Evolutionary conservation across 148 eudicot genomes (phyloP), one percentile per base, ranked within the genome.

Genomic region (Amaranthus palmeri): DNA sequence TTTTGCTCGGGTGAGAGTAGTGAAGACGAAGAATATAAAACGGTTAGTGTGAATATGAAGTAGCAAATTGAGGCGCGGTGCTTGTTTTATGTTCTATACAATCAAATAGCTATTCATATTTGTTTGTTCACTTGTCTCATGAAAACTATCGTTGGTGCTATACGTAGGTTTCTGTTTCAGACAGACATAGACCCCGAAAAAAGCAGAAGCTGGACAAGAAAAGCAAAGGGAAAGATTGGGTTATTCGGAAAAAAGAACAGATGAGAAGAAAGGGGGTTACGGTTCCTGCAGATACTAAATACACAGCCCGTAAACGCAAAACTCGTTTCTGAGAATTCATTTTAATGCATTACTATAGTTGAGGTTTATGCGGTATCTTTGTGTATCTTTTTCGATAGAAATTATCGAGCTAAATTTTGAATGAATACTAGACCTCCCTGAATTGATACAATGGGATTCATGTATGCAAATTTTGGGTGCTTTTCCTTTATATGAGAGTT

Each of bases 301-400:
- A 91, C 80, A 89, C 91, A 4, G 97, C 84, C 14, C 96, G 98
- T 60, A 93, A 93, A 79, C 71, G 98, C 10, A 93, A 93, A 67
- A 74, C 87, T 18, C 89, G 87, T 8, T 93, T 93, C 75, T 93
- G 76, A 86, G 79, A 57, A 65, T 65, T 8, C 47, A 3, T 7
- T 4, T 13, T 41, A 8, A 36, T 57, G 54, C 13, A 10, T 10
- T 8, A 44, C 65, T 54, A n/a, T 62, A 7, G 47, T 7, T 41
- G 41, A 15, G 14, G 56, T 8, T 66, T 51, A 14, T 72, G 13
- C 9, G 57, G 59, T 49, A 50, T 50, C 41, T 49, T 50, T 10
- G 25, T 70, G 50, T 56, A 48, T 46, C 48, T 60, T 44, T 7
- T 13, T 25, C 15, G 59, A 4, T 17, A 10, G 54, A 5, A 47